A percentile compares a stretch with the other conserved stretches of the same genome.
Evolutionary conservation across 2,329 filamentous ascomycete species (phyloP).

Genomic region (Pleomassaria siparia): DNA sequence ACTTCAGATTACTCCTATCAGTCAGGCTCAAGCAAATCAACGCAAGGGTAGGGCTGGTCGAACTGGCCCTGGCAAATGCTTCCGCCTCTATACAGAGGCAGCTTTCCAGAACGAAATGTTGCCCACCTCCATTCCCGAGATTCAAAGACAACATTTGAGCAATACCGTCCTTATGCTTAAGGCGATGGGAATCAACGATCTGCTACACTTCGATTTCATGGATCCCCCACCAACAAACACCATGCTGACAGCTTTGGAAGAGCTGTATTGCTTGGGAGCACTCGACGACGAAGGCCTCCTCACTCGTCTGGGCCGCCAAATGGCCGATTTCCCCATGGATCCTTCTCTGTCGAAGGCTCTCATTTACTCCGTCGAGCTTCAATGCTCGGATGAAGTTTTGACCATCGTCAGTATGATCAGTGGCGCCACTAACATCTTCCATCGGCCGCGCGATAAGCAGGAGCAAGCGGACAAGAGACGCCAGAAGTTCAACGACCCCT

Average conservation of each 20-base stretch:
- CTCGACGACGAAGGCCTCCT: conserved; percentile 94
- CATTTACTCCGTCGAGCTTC: conserved; percentile 81
- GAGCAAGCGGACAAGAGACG: conserved; percentile 96
- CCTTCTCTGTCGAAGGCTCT: conserved; percentile 87
- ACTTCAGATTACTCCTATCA: conserved; percentile 92
- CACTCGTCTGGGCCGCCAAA: conserved; percentile 88
- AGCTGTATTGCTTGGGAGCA: conserved; percentile 87
- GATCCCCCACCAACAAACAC: conserved; percentile 96
- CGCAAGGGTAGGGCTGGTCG: conserved; percentile 88
- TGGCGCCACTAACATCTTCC: conserved; percentile 77
- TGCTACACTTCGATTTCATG: conserved; percentile 98
- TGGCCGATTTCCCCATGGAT: conserved; percentile 99
- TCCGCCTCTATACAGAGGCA: conserved; percentile 90
- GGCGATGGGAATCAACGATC: conserved; percentile 98
- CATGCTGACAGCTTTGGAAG: conserved; percentile 94
- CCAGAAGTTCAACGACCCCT: conserved; percentile 92
- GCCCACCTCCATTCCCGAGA: conserved; percentile 93
- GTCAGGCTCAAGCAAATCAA: conserved; percentile 94
- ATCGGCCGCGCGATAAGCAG: conserved; percentile 96
- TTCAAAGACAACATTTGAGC: conserved; percentile 90
- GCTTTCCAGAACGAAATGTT: conserved; percentile 97
- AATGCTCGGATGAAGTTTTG: conserved; percentile 91
- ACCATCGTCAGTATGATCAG: conserved; percentile 78
- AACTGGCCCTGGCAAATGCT: conserved; percentile 77
- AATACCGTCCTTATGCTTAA: conserved; percentile 97